These are phyloP conservation scores for Lactifluus rugatus DNA, from an alignment of 768 basidiomycete species.

Conservation along the genomic window DNA sequence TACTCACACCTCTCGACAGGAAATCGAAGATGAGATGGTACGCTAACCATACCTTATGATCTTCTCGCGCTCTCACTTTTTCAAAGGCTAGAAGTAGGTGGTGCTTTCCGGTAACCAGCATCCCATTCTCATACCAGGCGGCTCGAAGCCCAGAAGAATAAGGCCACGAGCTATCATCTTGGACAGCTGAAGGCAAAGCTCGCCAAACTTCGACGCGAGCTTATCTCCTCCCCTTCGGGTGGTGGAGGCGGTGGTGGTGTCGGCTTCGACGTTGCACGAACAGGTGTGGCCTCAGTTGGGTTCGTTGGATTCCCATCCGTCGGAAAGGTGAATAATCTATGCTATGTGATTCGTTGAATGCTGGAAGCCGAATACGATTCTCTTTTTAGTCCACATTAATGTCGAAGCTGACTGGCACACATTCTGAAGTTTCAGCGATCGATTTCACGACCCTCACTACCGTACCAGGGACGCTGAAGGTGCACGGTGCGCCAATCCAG, in stretches of 20 bases:
- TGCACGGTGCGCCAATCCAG: conserved; percentile 94
- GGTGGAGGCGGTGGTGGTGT: conserved; percentile 80
- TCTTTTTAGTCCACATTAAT: conserved; percentile 70
- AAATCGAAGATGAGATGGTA: conserved; percentile 97
- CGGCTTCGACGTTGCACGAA: conserved; percentile 97
- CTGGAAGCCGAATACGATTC: conserved; percentile 3
- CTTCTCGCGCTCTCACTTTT: conserved; percentile 22
- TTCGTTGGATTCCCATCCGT: conserved; percentile 92
- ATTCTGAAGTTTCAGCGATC: conserved; percentile 91
- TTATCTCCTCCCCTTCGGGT: conserved; percentile 67
- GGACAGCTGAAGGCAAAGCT: conserved; percentile 98
- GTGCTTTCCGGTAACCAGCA: conserved; percentile 5
- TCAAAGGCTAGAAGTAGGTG: conserved; percentile 68
- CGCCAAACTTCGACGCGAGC: conserved; percentile 90
- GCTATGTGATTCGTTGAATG: background rate
- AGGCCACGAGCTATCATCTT: conserved; percentile 92
- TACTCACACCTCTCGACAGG: conserved; percentile 34
- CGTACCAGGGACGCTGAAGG: conserved; percentile 88
- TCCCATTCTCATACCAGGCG: conserved; percentile 12
- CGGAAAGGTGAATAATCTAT: conserved; percentile 53
- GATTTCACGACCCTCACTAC: conserved; percentile 96
- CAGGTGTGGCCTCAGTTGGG: conserved; percentile 94
- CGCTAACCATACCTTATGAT: conserved; percentile 25
- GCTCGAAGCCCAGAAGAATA: conserved; percentile 81
- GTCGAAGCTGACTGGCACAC: conserved; percentile 94